Evolutionary conservation across 192 early-diverging fungal genomes (phyloP), one percentile per base, ranked within the genome.

Genomic region (Backusella liffmaniae): DNA sequence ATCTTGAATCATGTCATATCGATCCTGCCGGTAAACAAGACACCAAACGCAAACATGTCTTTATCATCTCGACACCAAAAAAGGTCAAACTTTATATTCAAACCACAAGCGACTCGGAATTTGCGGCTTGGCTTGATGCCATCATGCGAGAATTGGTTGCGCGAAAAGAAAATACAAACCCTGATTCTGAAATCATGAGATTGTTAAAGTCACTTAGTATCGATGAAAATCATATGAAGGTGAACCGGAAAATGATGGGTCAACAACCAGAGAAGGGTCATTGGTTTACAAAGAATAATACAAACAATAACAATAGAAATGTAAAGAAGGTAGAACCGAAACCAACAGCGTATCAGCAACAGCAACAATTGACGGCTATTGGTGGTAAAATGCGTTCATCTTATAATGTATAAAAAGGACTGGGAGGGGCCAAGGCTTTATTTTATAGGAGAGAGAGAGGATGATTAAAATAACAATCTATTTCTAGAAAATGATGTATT

Each of bases 131-230:
- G 82, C 42, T 80, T 16, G 82, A 83, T 59, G 76, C 78, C 18
- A 77, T 83, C 12, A 83, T 83, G 82, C 56, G 82, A 23, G 82
- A 83, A 30, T 42, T 83, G 9, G 70, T 83, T 30, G 68, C 73
- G 5, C 66, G 82, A 8, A 83, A 80, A 69, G 82, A 83, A 66
- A 70, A 66, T 12, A 21, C 59, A 26, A 67, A 67, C 13, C 23
- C 73, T 32, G 77, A 70, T 67, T 59, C 67, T 32, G 80, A 81
- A 13, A 74, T 81, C 23, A 41, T 76, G 18, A 3, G 67, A n/a
- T 44, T 81, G 18, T 56, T 81, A 15, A 62, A 46, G 21, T 51
- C 67, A 15, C 32, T 81, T 34, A 71, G 59, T 3, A 67, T 69
- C 4, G 76, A 81, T 59, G 67, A 67, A 1, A 62, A 70, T 10